Evolutionary conservation across 1,284 basidiomycete genomes (phyloP).

Genomic region (Pterula multifida): DNA sequence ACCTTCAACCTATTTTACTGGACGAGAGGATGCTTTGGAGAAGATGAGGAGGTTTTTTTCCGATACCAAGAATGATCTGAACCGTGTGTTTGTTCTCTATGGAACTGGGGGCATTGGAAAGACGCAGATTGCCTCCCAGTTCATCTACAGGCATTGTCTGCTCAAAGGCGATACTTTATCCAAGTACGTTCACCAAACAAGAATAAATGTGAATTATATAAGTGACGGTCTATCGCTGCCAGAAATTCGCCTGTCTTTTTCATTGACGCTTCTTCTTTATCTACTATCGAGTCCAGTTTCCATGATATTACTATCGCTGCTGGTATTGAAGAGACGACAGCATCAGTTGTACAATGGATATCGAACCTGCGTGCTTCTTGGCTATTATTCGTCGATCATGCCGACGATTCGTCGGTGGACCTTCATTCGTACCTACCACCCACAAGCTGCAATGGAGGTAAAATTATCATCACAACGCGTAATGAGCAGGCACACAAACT

Average conservation of each 20-base stretch:
- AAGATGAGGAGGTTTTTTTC: background rate
- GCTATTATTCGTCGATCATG: background rate
- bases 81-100: background rate
- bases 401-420: background rate
- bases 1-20: background rate
- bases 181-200: slow-evolving; percentile 31
- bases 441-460: background rate
- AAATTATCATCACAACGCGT: background rate
- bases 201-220: too few relatives aligned
- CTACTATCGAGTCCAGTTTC: background rate
- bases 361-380: background rate
- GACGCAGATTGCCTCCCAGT: background rate
- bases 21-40: background rate
- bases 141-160: slow-evolving; percentile 48
- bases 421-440: background rate
- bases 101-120: background rate
- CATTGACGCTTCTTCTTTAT: background rate
- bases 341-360: background rate
- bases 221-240: background rate
- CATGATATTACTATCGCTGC: background rate
- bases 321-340: background rate
- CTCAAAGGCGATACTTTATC: slow-evolving; percentile 86
- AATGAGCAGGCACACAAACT: background rate
- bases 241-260: background rate
- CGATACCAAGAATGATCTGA: background rate